Evolutionary conservation across 2,329 filamentous ascomycete genomes (phyloP).

Genomic region (Rhynchosporium secalis): DNA sequence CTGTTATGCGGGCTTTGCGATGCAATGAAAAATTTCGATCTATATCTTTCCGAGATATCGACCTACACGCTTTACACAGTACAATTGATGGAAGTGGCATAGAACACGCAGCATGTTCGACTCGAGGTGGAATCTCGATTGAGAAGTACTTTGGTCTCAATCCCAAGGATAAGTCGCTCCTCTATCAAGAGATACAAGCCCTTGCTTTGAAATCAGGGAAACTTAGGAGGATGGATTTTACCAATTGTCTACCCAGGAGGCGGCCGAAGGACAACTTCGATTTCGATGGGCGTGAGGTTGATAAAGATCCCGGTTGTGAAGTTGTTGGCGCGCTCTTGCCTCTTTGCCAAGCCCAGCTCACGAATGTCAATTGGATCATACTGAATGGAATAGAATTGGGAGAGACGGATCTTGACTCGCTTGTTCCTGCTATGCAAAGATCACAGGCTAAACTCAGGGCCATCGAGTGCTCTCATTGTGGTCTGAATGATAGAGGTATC

Average conservation of each 20-base stretch:
- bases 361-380: constrained; percentile 70
- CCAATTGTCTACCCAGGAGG: constrained; percentile 57
- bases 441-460: constrained; percentile 64
- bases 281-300: constrained; percentile 48
- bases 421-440: constrained; percentile 68
- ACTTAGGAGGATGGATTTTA: constrained; percentile 65
- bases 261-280: constrained; percentile 46
- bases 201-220: constrained; percentile 65
- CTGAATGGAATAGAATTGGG: constrained; percentile 69
- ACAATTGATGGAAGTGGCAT: constrained; percentile 58
- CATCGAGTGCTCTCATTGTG: constrained; percentile 66
- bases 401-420: constrained; percentile 65
- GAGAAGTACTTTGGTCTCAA: constrained; percentile 38
- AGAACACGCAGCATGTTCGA: constrained; percentile 62
- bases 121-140: constrained; percentile 50
- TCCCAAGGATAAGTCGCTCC: constrained; percentile 47
- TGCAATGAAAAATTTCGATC: constrained; percentile 70
- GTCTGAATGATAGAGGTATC: constrained; percentile 56
- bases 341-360: constrained; percentile 64
- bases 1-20: constrained; percentile 66
- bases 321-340: constrained; percentile 70
- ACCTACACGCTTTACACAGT: constrained; percentile 64
- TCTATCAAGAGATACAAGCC: constrained; percentile 69
- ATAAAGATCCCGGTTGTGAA: constrained; percentile 63
- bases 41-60: constrained; percentile 66